A percentile compares a stretch with the other conserved stretches of the same genome.
Conservation (phyloP, 2,329 filamentous ascomycete genomes). For the Colletotrichum sp. region DNA sequence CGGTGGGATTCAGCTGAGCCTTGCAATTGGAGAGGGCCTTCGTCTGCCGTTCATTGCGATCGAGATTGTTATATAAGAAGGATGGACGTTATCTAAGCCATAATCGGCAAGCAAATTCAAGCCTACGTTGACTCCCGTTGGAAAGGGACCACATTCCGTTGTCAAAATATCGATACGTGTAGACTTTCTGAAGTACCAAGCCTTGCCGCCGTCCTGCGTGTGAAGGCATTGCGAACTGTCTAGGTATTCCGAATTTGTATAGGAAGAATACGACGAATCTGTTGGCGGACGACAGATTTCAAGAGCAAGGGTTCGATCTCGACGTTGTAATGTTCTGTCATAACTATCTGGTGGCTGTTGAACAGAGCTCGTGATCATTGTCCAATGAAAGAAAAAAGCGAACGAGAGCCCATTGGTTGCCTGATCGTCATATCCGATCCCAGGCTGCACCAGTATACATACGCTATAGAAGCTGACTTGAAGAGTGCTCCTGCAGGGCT, state of each 20-base stretch:
- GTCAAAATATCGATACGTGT: not conserved
- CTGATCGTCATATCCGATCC: too few relatives aligned
- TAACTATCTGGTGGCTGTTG: too few relatives aligned
- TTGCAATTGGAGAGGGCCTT: not conserved
- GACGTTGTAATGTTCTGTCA: too few relatives aligned
- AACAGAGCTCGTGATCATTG: too few relatives aligned
- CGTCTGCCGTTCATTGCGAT: rapidly evolving
- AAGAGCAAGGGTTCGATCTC: too few relatives aligned
- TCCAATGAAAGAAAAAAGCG: too few relatives aligned
- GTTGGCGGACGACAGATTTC: not conserved
- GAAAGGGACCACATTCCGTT: not conserved
- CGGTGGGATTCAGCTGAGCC: too few relatives aligned
- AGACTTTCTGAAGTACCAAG: rapidly evolving
- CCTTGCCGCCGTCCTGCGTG: not conserved
- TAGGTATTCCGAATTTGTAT: rapidly evolving
- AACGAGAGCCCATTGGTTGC: too few relatives aligned
- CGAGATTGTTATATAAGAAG: not conserved
- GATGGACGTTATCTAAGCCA: rapidly evolving
- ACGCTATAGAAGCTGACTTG: too few relatives aligned
- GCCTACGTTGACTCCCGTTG: not conserved
- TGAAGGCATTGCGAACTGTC: not conserved
- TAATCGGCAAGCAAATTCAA: not conserved
- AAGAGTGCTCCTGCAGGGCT: too few relatives aligned
- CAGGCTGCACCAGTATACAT: too few relatives aligned
- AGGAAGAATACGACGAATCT: not conserved